A percentile compares a stretch with the other conserved stretches of the same genome.
phyloP scores from a whole-genome alignment of 441 rosid genomes.

The Adansonia gregorii region DNA sequence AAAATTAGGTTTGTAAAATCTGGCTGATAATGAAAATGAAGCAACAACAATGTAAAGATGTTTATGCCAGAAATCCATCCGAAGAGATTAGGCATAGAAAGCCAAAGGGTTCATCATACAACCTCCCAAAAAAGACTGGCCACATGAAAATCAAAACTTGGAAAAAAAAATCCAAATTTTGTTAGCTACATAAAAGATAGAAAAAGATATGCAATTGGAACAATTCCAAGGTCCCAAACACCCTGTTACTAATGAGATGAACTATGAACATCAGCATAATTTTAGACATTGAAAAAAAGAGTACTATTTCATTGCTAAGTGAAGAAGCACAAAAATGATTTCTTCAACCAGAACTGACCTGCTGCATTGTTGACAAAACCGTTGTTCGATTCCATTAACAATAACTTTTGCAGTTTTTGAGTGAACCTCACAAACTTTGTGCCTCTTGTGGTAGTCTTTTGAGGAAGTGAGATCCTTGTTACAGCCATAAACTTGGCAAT shows the following conservation, averaged over 20 bases:
- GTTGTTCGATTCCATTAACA: constrained; percentile 65
- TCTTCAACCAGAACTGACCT: constrained; percentile 43
- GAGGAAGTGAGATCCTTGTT: constrained; percentile 67
- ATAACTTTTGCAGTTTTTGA: constrained; percentile 62
- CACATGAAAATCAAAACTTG: background rate
- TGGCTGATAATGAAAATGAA: background rate
- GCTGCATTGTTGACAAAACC: constrained; percentile 84
- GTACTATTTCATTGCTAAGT: background rate
- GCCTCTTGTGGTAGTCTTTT: constrained; percentile 72
- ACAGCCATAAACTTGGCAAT: constrained; percentile 70
- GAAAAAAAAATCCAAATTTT: no score
- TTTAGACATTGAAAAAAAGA: background rate
- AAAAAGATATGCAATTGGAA: background rate
- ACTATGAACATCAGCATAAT: background rate
- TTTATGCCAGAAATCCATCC: background rate
- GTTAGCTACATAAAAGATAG: background rate
- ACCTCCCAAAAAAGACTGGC: background rate
- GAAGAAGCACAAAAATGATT: background rate
- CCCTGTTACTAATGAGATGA: background rate
- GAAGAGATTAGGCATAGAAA: background rate
- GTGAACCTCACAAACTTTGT: constrained; percentile 72
- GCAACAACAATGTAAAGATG: background rate
- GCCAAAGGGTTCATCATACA: constrained; percentile 3
- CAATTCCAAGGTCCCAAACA: background rate
- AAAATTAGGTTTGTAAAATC: background rate